A percentile compares a stretch with the other conserved stretches of the same genome.
These are phyloP conservation scores for Lactarius sp. DNA, from an alignment of 768 basidiomycete genomes.

Conservation along the genomic window DNA sequence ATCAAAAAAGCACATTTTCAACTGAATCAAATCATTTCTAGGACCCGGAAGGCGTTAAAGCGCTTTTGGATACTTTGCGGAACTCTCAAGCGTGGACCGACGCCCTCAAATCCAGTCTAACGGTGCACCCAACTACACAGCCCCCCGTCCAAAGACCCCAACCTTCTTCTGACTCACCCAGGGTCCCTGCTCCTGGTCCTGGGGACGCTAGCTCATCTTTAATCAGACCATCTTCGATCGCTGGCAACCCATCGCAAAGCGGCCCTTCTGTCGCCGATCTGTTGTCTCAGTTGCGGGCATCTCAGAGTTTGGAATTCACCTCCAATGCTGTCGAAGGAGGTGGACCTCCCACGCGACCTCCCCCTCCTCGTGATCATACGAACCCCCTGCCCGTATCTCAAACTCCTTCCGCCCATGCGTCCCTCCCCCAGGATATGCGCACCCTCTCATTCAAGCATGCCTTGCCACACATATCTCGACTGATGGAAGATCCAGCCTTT, in stretches of 20 bases:
- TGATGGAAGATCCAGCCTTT: constrained; percentile 52
- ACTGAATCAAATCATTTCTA: constrained; percentile 2
- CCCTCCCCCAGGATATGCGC: constrained; percentile 37
- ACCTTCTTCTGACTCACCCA: constrained; percentile 4
- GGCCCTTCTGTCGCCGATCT: constrained; percentile 25
- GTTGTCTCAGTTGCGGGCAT: constrained; percentile 20
- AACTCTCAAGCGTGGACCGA: constrained; percentile 69
- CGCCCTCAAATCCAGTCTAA: constrained; percentile 28
- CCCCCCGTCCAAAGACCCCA: constrained; percentile 3
- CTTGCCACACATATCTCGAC: constrained; percentile 55
- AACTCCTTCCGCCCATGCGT: neutral
- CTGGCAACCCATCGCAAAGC: constrained; percentile 6
- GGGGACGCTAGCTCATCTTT: neutral
- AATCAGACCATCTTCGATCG: constrained; percentile 9
- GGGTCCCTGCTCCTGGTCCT: constrained; percentile 3
- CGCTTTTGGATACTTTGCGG: constrained; percentile 65
- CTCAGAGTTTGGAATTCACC: constrained; percentile 4
- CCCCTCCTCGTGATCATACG: neutral
- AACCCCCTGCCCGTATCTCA: neutral
- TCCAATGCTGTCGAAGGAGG: neutral
- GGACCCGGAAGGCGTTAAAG: constrained; percentile 41
- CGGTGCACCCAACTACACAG: constrained; percentile 10
- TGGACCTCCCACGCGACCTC: neutral
- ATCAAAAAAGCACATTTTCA: neutral
- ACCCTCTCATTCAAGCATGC: constrained; percentile 63